Percentiles rank a stretch among this genome's conserved stretches.
Conservation (phyloP, 169 alveolate genomes). For the Eimeria sp. region DNA sequence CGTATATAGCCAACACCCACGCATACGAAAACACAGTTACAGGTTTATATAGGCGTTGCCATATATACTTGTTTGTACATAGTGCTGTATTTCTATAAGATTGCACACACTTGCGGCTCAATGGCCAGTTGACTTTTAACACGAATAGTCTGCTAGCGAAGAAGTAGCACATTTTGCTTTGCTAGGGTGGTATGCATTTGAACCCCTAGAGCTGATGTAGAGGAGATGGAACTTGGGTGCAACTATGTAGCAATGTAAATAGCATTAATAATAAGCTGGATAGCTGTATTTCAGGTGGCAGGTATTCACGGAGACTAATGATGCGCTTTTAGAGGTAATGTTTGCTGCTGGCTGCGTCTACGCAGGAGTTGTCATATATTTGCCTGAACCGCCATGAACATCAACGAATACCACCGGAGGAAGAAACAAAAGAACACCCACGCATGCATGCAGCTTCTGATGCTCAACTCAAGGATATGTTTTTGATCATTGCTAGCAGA, state of each 20-base stretch:
- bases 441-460: constrained; percentile 18
- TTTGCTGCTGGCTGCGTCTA: background rate
- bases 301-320: background rate
- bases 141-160: background rate
- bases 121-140: background rate
- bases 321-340: too few relatives aligned
- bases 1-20: too few relatives aligned
- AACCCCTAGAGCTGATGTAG: background rate
- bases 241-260: background rate
- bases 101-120: too few relatives aligned
- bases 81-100: too few relatives aligned
- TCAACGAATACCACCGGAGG: background rate
- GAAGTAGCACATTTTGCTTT: background rate
- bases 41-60: too few relatives aligned
- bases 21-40: too few relatives aligned
- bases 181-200: background rate
- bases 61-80: too few relatives aligned
- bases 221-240: background rate
- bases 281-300: background rate
- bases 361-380: constrained; percentile 3
- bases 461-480: constrained; percentile 15
- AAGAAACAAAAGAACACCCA: background rate
- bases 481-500: constrained; percentile 19
- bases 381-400: background rate
- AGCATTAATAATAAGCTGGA: background rate